A percentile compares a stretch with the other conserved stretches of the same genome.
These are phyloP conservation scores for Picochlorum costavermella DNA, from an alignment of 139 green algal genomes.

Conservation along the genomic window DNA sequence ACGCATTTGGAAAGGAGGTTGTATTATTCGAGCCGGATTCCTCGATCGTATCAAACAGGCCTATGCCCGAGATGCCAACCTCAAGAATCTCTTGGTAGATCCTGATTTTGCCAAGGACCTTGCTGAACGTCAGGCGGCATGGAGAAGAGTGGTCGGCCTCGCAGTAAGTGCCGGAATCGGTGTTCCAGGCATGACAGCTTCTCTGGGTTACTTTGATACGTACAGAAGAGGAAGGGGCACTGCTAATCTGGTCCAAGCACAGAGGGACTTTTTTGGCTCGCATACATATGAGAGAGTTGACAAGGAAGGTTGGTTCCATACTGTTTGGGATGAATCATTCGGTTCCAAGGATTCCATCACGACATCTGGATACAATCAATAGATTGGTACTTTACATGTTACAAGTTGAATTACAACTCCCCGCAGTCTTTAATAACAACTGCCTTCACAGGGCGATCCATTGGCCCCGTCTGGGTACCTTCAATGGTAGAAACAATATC, in stretches of 20 bases:
- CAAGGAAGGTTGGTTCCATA: constrained; percentile 81
- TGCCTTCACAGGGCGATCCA: constrained; percentile 26
- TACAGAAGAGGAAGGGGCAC: constrained; percentile 80
- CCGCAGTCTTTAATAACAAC: constrained; percentile 44
- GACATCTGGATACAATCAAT: constrained; percentile 73
- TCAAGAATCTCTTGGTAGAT: constrained; percentile 86
- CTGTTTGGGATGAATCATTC: constrained; percentile 75
- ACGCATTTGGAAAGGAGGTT: constrained; percentile 98
- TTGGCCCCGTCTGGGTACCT: constrained; percentile 22
- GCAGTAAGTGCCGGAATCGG: constrained; percentile 51
- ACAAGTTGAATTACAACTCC: constrained; percentile 20
- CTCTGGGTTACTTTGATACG: constrained; percentile 94
- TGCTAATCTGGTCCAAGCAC: constrained; percentile 94
- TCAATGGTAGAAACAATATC: constrained; percentile 45
- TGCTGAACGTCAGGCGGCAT: constrained; percentile 60
- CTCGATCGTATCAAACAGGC: constrained; percentile 89
- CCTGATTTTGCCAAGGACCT: constrained; percentile 77
- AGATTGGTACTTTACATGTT: not conserved
- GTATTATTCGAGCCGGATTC: constrained; percentile 97
- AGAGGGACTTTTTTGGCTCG: constrained; percentile 97
- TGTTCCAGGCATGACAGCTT: constrained; percentile 76
- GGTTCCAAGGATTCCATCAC: constrained; percentile 85
- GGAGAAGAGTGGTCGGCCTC: constrained; percentile 67
- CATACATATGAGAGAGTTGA: constrained; percentile 95
- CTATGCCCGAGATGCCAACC: constrained; percentile 70